Evolutionary conservation across 192 early-diverging fungal species (phyloP).

Genomic region (Coemansia sp.): DNA sequence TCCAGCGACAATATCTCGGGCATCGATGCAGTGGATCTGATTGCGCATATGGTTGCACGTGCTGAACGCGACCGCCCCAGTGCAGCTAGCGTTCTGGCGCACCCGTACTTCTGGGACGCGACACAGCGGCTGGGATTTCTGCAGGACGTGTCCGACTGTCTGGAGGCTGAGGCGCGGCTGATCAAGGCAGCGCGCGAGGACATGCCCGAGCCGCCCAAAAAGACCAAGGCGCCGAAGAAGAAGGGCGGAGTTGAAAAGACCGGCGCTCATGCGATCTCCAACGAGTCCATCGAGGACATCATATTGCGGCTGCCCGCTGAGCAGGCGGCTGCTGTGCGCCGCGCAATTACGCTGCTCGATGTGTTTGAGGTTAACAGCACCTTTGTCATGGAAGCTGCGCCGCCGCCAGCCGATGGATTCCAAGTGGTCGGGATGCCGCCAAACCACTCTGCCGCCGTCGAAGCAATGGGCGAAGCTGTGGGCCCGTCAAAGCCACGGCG

Average conservation of each 20-base stretch:
- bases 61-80: conserved; percentile 79
- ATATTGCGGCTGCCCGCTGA: conserved; percentile 38
- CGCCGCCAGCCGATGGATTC: conserved; percentile 41
- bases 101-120: conserved; percentile 95
- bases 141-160: conserved; percentile 92
- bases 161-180: conserved; percentile 78
- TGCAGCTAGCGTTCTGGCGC: conserved; percentile 71
- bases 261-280: conserved; percentile 31
- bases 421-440: conserved; percentile 45
- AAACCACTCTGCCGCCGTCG: conserved; percentile 22
- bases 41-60: conserved; percentile 82
- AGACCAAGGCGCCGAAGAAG: conserved; percentile 35
- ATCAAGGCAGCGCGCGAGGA: conserved; percentile 51
- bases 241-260: conserved; percentile 17
- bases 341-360: conserved; percentile 44
- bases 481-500: conserved; percentile 18
- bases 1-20: conserved; percentile 62
- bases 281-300: conserved; percentile 42
- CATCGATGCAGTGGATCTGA: conserved; percentile 85
- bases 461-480: conserved; percentile 27
- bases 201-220: conserved; percentile 27
- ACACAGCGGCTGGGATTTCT: conserved; percentile 83
- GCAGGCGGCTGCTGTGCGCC: conserved; percentile 46
- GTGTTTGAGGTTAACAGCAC: conserved; percentile 43
- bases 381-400: conserved; percentile 48